A percentile compares a stretch with the other conserved stretches of the same genome.
Evolutionary conservation across 305 asterid genomes (phyloP).

Genomic region (Fraxinus greggii): DNA sequence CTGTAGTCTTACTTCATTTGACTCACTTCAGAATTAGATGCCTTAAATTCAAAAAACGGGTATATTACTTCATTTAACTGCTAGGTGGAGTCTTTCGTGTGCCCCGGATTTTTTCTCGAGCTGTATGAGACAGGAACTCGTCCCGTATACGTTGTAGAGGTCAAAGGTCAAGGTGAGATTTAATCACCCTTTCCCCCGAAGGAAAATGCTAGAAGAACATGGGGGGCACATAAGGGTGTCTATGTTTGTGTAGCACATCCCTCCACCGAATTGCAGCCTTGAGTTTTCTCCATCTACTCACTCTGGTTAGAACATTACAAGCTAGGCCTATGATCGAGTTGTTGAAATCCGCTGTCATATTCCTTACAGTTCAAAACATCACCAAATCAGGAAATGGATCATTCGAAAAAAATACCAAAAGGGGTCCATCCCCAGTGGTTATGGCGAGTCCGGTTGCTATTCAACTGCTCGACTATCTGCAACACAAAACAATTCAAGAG

Average conservation of each 20-base stretch:
- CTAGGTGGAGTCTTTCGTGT: background rate
- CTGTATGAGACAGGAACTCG: background rate
- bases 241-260: too few relatives aligned
- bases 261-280: background rate
- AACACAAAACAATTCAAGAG: background rate
- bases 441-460: background rate
- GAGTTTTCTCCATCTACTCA: background rate
- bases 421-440: background rate
- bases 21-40: conserved; percentile 23
- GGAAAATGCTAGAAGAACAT: too few relatives aligned
- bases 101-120: background rate
- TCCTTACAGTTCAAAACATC: background rate
- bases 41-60: conserved; percentile 11
- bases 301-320: background rate
- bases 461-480: background rate
- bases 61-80: background rate
- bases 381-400: background rate
- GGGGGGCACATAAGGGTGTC: too few relatives aligned
- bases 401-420: background rate
- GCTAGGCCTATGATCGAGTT: background rate
- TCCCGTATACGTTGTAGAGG: background rate
- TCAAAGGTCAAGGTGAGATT: background rate
- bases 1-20: conserved; percentile 26
- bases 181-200: background rate
- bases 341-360: background rate